Evolutionary conservation across 495 filamentous ascomycete species (phyloP), one percentile per base, ranked within the genome.

Genomic region (Podospora australis): DNA sequence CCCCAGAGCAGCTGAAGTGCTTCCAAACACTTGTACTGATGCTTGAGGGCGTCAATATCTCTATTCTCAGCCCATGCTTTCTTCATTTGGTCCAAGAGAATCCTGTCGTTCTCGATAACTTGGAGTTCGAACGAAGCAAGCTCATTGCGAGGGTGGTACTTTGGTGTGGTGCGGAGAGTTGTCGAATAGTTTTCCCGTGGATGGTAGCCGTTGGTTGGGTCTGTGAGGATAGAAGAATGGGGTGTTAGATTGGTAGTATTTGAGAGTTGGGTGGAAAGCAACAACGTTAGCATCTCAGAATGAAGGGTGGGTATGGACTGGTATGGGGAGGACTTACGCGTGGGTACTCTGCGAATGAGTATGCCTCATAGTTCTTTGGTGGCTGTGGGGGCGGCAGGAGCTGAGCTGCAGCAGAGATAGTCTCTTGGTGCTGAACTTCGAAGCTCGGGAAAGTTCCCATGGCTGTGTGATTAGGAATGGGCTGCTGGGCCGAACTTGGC

Each of bases 111-210:
- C 26, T 47, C 44, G 17, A 46, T 17, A 2, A 26, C 23, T 23
- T 49, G 44, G 0, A 36, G 21, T 17, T 55, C 16, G 17, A 29
- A 36, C 4, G 50, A 30, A 7, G 38, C 30, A 19, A 46, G 35
- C 20, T 48, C 47, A 47, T 55, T 58, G 24, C 20, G 11, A 2
- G 56, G 48, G 45, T 46, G 28, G 34, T 41, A 48, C 2, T n/a
- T 28, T 11, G 55, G 52, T 5, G 48, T 45, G 11, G 55, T 47
- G 36, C 47, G 51, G 10, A 29, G n/a, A 3, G 22, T 40, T 6
- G 49, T 19, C 3, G 3, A 3, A 34, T 40, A 30, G 22, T 4
- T 16, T 11, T 42, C 3, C 0, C n/a, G n/a, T n/a, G n/a, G n/a
- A n/a, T n/a, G n/a, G n/a, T n/a, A n/a, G n/a, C n/a, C n/a, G n/a